Percentiles rank a stretch among this genome's conserved stretches.
phyloP scores from a whole-genome alignment of 2,329 filamentous ascomycete species.

The Aureobasidium sp. region DNA sequence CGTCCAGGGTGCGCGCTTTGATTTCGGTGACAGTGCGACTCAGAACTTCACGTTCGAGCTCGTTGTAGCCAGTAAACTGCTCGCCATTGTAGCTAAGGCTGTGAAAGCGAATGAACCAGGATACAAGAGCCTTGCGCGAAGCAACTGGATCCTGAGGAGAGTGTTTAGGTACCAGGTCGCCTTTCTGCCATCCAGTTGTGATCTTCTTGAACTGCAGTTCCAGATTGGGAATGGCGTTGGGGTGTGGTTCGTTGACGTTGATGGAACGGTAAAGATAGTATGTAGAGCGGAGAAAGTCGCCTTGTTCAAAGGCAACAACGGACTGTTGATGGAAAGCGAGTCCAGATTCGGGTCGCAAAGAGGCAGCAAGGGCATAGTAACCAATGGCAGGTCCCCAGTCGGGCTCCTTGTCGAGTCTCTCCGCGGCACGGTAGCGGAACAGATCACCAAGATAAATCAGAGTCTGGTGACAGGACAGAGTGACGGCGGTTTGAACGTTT shows the following conservation, averaged over 20 bases:
- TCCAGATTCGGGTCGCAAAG: slow-evolving; percentile 71
- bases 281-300: slow-evolving; percentile 73
- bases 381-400: slow-evolving; percentile 74
- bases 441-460: slow-evolving; percentile 86
- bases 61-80: slow-evolving; percentile 65
- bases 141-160: slow-evolving; percentile 41
- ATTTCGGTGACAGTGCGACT: slow-evolving; percentile 67
- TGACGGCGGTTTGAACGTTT: neutral
- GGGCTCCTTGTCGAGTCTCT: slow-evolving; percentile 63
- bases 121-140: slow-evolving; percentile 58
- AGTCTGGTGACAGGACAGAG: slow-evolving; percentile 61
- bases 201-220: slow-evolving; percentile 70
- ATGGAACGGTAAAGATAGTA: slow-evolving; percentile 87
- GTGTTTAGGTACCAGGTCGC: slow-evolving; percentile 42
- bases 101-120: slow-evolving; percentile 82
- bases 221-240: slow-evolving; percentile 67
- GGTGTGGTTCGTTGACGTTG: slow-evolving; percentile 66
- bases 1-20: slow-evolving; percentile 59
- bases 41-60: slow-evolving; percentile 79
- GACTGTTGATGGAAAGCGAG: slow-evolving; percentile 85
- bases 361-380: slow-evolving; percentile 77
- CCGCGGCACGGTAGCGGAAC: slow-evolving; percentile 72
- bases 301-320: slow-evolving; percentile 71
- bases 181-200: slow-evolving; percentile 49
- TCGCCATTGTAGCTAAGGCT: slow-evolving; percentile 75